Base-by-base conservation (phyloP, 2,329 filamentous ascomycete species). In the Fusarium subglutinans region DNA sequence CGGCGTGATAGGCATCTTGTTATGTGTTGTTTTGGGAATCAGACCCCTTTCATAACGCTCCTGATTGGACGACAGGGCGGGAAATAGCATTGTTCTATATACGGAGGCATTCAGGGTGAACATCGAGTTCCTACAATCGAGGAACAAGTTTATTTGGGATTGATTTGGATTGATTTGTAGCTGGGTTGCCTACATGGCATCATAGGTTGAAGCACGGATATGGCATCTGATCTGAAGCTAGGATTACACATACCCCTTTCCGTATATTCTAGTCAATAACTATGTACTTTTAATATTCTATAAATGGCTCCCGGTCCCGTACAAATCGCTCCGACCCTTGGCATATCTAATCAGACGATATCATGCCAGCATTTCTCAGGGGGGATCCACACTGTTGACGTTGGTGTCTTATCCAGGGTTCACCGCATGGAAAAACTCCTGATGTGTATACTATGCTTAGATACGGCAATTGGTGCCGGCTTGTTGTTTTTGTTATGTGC, bases 191-290 rank as follows among this genome's bases (percentile, higher is more conserved):
- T 56, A 44, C 67, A 63, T 55, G 58, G 56, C 33, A 51, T 47
- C 55, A 30, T 26, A 45, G 40, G 35, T 35, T 50, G 43, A 50
- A 55, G 70, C 70, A 74, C 68, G 51, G 63, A 38, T 38, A 69
- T 44, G 41, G 66, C 66, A 70, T 70, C 33, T 62, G 64, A 50
- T 51, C 56, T 58, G 56, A 71, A 62, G 62, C 75, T 75, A 76
- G 75, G 72, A 74, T 70, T 77, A 68, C 75, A 74, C 73, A 79
- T 78, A 78, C 76, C 76, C 76, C 73, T 78, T 78, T 74, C 63
- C 69, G 76, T 78, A 77, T 56, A 73, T 71, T 76, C 72, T 77
- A 75, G 75, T 73, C 72, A 55, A 72, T 63, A 71, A 55, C 30
- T 75, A 76, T 68, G 59, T 70, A 70, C 48, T 65, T 62, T 47